Base-by-base conservation (phyloP, 495 filamentous ascomycete genomes). In the Lasiosphaeria ovina region DNA sequence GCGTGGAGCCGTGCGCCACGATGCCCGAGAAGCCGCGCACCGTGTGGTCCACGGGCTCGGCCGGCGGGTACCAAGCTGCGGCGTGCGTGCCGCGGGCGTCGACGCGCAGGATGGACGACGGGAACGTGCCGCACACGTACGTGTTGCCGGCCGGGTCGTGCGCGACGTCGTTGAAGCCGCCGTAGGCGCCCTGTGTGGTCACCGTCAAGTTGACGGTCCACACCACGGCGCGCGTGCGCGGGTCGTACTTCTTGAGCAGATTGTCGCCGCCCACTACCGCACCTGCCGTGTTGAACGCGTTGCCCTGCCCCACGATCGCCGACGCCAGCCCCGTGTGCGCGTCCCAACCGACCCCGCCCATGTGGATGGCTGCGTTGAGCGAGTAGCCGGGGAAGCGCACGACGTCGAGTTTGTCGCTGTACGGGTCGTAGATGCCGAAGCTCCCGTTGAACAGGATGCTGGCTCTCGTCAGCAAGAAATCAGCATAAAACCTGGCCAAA, bases 381-480 rank as follows among this genome's bases (percentile, higher is more conserved):
- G 72, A 69, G 48, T 68, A 59, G 35, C 68, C 65, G 0, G 67
- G 65, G 51, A 72, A 70, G 35, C 59, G 59, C 49, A 72, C 55
- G 2, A 67, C 70, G 10, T 59, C 53, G 11, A 68, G 59, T 38
- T 63, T 48, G 51, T 59, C 64, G 17, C 65, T 58, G 61, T 74
- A 74, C 4, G 70, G 68, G 59, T 73, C 66, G 58, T 71, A 74
- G 11, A 70, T 62, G 36, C 66, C 66, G 12, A 74, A 58, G 48
- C 61, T 64, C 1, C 55, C 61, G 56, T 67, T 67, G 58, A 64
- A 67, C 6, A 67, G 48, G 47, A 59, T 57, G 7, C 65, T 67
- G 38, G 3, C 7, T 16, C 35, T 16, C 8, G 17, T 9, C 40
- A 36, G 52, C 8, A 16, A 40, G 40, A 11, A 31, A 34, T 10